These are phyloP conservation scores for Taxillus chinensis DNA, from an alignment of 164 flowering plant genomes.

Conservation along the genomic window DNA sequence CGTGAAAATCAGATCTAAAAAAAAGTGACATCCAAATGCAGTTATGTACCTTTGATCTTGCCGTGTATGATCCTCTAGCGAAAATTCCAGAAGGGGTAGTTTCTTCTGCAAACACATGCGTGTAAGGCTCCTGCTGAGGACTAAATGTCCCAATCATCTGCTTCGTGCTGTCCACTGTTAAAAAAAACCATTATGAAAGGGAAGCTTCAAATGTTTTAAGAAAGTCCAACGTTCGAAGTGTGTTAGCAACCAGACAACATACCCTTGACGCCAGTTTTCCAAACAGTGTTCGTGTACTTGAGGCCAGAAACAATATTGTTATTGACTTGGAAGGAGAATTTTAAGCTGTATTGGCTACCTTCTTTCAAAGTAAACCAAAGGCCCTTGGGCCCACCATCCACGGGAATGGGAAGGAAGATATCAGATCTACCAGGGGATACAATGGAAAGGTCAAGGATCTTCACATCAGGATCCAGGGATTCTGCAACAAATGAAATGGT, in stretches of 20 bases:
- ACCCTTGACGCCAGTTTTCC: constrained; percentile 69
- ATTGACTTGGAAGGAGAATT: constrained; percentile 43
- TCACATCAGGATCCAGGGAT: constrained; percentile 53
- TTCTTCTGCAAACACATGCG: constrained; percentile 51
- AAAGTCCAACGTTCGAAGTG: neutral
- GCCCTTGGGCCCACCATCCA: constrained; percentile 44
- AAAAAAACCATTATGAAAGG: neutral
- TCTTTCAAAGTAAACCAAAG: constrained; percentile 58
- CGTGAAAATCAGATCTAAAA: neutral
- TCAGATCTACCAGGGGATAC: constrained; percentile 43
- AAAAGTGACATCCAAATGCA: neutral
- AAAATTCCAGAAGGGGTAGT: constrained; percentile 61
- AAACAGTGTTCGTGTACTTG: constrained; percentile 47
- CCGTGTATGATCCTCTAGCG: constrained; percentile 60
- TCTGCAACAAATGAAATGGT: constrained; percentile 20
- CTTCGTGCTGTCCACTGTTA: constrained; percentile 45
- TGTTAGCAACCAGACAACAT: constrained; percentile 1
- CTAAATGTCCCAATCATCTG: constrained; percentile 66
- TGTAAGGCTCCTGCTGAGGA: constrained; percentile 56
- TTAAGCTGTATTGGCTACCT: constrained; percentile 45
- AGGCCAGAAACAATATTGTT: constrained; percentile 63
- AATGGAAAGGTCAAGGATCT: constrained; percentile 46
- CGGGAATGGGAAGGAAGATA: constrained; percentile 44
- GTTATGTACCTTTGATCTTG: constrained; percentile 38
- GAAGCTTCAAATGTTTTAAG: neutral